Base-by-base conservation (phyloP, 495 filamentous ascomycete genomes). In the Neurospora sp. region DNA sequence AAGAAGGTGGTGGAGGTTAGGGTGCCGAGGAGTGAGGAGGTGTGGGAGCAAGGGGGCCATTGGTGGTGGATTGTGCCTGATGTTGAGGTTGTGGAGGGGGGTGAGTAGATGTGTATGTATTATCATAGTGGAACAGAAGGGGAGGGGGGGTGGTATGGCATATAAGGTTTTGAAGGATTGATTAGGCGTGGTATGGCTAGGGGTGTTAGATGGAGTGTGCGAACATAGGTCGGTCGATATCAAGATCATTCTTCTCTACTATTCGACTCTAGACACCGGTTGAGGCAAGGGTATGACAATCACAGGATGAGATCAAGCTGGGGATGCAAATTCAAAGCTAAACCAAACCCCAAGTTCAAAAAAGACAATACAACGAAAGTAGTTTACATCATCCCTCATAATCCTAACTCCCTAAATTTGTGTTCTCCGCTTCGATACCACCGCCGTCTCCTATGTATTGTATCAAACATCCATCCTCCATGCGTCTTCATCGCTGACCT, bases 11-110 rank as follows among this genome's bases (percentile, higher is more conserved):
- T 87, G n/a, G 84, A 82, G 70, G 88, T 90, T 10, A 85, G 83
- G 70, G 85, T 92, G 53, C 89, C 89, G 2, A 82, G 82, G 44
- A 66, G 53, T 66, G 53, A 66, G 27, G 14, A 66, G 31, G 53
- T 66, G 12, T 77, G 84, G 7, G 87, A 84, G 5, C 87, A 88
- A 76, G 77, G 81, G 22, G 91, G 91, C 83, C 89, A 92, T 83
- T 89, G 90, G 75, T 93, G 90, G 89, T 96, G 93, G 93, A 84
- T 89, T 73, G 90, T 94, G 72, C 92, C 91, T 6, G 90, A 89
- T 79, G 75, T 94, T 16, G 59, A 74, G 73, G 76, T 74, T 61
- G 66, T 69, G 48, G 20, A 35, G 71, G 42, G 40, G 48, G 3
- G 7, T 31, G 53, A 35, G 22, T 53, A 53, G 35, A 37, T 37